phyloP scores from a whole-genome alignment of 805 yeast species.

The Starmerella bombi region DNA sequence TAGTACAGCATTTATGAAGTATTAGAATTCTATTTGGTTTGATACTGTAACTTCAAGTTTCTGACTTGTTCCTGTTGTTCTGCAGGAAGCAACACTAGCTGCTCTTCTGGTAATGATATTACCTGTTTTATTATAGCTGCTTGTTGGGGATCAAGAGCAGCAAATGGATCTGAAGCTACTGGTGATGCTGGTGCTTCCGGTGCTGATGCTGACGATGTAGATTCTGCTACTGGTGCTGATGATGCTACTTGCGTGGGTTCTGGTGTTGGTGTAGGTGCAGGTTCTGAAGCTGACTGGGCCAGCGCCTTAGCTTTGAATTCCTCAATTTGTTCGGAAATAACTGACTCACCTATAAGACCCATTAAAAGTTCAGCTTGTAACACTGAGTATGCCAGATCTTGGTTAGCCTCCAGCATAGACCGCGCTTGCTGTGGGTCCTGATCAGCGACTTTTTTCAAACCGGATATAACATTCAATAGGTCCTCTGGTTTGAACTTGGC shows the following conservation, averaged over 20 bases:
- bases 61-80: conserved; percentile 31
- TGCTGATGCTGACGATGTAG: conserved; percentile 3
- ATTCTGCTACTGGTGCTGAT: conserved; percentile 5
- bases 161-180: conserved; percentile 14
- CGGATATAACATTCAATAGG: conserved; percentile 38
- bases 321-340: conserved; percentile 19
- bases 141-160: conserved; percentile 30
- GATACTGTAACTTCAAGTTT: conserved; percentile 15
- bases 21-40: neutral
- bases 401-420: conserved; percentile 48
- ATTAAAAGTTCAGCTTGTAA: conserved; percentile 50
- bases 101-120: conserved; percentile 36
- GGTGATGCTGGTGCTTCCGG: conserved; percentile 9
- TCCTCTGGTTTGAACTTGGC: conserved; percentile 38
- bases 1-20: neutral
- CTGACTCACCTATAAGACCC: conserved; percentile 27
- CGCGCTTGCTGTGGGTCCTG: conserved; percentile 49
- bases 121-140: conserved; percentile 39
- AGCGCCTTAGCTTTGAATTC: neutral
- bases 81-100: conserved; percentile 36
- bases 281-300: neutral
- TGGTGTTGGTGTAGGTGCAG: neutral
- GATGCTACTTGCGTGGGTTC: conserved; percentile 3
- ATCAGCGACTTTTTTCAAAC: conserved; percentile 44
- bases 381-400: conserved; percentile 63